Base-by-base conservation (phyloP, 164 flowering plant genomes). In the Umbellularia californica region DNA sequence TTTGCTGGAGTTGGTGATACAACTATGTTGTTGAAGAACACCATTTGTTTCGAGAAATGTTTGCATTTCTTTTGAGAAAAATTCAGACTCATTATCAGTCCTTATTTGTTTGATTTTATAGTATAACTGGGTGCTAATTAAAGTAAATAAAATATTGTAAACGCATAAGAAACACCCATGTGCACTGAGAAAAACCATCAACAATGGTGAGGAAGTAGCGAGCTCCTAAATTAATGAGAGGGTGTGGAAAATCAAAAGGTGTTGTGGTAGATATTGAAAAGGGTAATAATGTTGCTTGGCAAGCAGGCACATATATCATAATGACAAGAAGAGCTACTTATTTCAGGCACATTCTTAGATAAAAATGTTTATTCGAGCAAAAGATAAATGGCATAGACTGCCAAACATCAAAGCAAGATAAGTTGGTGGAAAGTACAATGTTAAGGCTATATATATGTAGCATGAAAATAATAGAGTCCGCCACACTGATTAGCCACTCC, bases 171-270 rank as follows among this genome's bases (percentile, higher is more conserved):
- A 23, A 68, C 5, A 30, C 19, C 25, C 64, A 66, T 2, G 76
- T 74, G 24, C 71, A 27, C 17, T 20, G 50, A n/a, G 66, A 19
- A 69, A 55, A 74, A 68, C 55, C 51, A 74, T 74, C 66, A 2
- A 74, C 51, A 68, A 68, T 68, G 2, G 71, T 30, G 1, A 74
- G 51, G 20, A 74, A 74, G 60, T 73, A 73, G 33, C 14, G 66
- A 19, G 77, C 50, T 0, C 72, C 50, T 28, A 28, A n/a, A n/a
- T n/a, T n/a, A 27, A 27, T 27, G 7, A 2, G 66, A 68, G 3
- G 72, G 23, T 7, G 17, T 68, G 14, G 28, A 22, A 19, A 24
- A 50, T 58, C 58, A 68, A 75, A 68, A 28, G 63, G 51, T 6
- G 5, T 2, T 6, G 3, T 58, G 17, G 23, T 27, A 14, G 28